Base-by-base conservation (phyloP, 306 rosid species). In the Pterocarpus santalinus region DNA sequence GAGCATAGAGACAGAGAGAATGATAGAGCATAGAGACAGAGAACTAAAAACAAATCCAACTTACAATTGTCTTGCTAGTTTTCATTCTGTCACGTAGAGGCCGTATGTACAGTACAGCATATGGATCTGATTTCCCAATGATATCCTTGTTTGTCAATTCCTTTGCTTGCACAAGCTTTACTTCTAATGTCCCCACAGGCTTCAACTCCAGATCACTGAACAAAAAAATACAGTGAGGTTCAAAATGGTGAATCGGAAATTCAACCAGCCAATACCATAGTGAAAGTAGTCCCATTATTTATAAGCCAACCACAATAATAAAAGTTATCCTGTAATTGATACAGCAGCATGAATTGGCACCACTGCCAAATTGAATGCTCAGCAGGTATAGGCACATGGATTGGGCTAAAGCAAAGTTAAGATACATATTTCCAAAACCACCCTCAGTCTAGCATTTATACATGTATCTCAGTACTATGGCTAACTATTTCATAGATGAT, bases 91-190 rank as follows among this genome's bases (percentile, higher is more conserved):
- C 89, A 5, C 84, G 93, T 73, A 96, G 43, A 84, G 98, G 99
- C 11, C 98, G 89, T 75, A 96, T 58, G 66, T 87, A 93, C 7
- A 96, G 4, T 52, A 87, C 89, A 34, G 99, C 98, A 84, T 76
- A 96, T 22, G 99, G 99, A 81, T 96, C 98, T 47, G 99, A 96
- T 85, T 96, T 96, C 76, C 99, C 99, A 58, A 96, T 84, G 22
- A 96, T 12, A 80, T 96, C 99, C 84, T 96, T 96, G 90, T 96
- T 96, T 66, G 97, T 93, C 70, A 96, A 87, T 10, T 82, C 97
- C 89, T 93, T 96, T 33, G 97, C 99, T 87, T 96, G 99, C 75
- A 96, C 99, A 84, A 96, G 98, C 87, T 96, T 96, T 77, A 96
- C 98, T 84, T 96, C 99, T 81, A 96, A 84, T 73, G 89, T 81